phyloP scores from a whole-genome alignment of 257 asterid species.

The Thymus mandschuricus region DNA sequence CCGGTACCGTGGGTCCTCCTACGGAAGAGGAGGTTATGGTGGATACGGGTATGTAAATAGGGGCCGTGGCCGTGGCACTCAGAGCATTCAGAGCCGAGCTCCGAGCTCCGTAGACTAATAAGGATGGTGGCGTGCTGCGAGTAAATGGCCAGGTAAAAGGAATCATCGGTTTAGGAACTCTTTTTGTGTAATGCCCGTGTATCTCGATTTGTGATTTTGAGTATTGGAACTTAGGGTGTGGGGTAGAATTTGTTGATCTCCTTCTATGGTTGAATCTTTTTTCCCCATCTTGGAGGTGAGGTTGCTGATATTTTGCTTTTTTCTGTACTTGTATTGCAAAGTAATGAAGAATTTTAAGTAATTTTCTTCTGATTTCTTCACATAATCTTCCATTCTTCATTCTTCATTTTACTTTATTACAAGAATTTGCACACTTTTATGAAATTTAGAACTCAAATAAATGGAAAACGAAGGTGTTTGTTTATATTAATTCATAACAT shows the following conservation, averaged over 20 bases:
- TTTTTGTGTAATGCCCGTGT: slow-evolving; percentile 46
- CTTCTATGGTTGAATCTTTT: slow-evolving; percentile 18
- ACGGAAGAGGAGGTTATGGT: slow-evolving; percentile 72
- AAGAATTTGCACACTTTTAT: too few relatives aligned
- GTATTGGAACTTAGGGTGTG: slow-evolving; percentile 38
- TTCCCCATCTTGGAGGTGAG: slow-evolving; percentile 20
- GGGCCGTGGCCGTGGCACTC: slow-evolving; percentile 62
- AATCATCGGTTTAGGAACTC: slow-evolving; percentile 35
- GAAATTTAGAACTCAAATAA: not conserved
- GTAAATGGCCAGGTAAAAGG: slow-evolving; percentile 27
- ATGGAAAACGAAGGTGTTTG: not conserved
- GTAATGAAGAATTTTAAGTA: slow-evolving; percentile 22
- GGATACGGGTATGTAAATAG: slow-evolving; percentile 50
- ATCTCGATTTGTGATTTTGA: slow-evolving; percentile 34
- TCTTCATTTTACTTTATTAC: too few relatives aligned
- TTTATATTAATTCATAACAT: slow-evolving; percentile 1
- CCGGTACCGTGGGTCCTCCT: slow-evolving; percentile 67
- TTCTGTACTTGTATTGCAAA: slow-evolving; percentile 14
- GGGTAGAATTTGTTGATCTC: slow-evolving; percentile 27
- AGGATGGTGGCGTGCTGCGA: not conserved
- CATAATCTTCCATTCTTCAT: too few relatives aligned
- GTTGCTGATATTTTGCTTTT: slow-evolving; percentile 20
- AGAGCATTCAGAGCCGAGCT: not conserved
- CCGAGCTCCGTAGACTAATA: slow-evolving; percentile 44
- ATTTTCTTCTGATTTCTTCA: not conserved